These are phyloP conservation scores for Penicillium canariense DNA, from an alignment of 495 filamentous ascomycete genomes.

Conservation along the genomic window DNA sequence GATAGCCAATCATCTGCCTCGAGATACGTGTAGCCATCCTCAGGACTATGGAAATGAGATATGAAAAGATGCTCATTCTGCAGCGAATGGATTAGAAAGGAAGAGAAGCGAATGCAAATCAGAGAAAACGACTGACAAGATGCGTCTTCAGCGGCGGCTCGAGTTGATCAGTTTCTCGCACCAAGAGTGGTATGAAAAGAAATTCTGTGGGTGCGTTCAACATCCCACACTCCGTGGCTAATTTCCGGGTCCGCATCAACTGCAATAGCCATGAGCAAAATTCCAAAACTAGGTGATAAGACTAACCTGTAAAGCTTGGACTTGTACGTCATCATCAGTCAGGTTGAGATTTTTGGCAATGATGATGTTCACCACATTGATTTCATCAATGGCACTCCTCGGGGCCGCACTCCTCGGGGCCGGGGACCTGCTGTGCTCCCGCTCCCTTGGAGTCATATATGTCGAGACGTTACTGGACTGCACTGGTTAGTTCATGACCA, in stretches of 20 bases:
- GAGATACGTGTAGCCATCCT: constrained; percentile 68
- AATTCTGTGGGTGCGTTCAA: constrained; percentile 76
- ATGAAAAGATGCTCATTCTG: constrained; percentile 85
- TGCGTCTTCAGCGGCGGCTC: constrained; percentile 42
- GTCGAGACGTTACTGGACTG: constrained; percentile 28
- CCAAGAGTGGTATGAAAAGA: constrained; percentile 72
- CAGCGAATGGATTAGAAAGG: not conserved
- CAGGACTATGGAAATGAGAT: constrained; percentile 76
- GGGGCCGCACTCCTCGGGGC: constrained; percentile 13
- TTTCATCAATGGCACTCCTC: constrained; percentile 29
- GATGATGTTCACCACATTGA: constrained; percentile 71
- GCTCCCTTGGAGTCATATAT: constrained; percentile 19
- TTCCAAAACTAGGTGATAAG: too few relatives aligned
- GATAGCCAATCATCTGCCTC: constrained; percentile 57
- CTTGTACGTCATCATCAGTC: constrained; percentile 70
- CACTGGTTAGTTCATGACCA: constrained; percentile 2
- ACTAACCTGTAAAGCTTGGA: constrained; percentile 73
- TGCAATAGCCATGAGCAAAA: constrained; percentile 33
- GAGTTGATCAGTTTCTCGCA: constrained; percentile 29
- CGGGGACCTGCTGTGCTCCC: constrained; percentile 24
- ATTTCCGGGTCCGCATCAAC: constrained; percentile 75
- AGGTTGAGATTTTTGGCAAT: constrained; percentile 76
- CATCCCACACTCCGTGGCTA: constrained; percentile 68
- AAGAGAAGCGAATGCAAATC: too few relatives aligned
- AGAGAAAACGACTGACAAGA: constrained; percentile 35